Base-by-base conservation (phyloP, 176 grass and related monocot genomes). In the Carex scoparia region DNA sequence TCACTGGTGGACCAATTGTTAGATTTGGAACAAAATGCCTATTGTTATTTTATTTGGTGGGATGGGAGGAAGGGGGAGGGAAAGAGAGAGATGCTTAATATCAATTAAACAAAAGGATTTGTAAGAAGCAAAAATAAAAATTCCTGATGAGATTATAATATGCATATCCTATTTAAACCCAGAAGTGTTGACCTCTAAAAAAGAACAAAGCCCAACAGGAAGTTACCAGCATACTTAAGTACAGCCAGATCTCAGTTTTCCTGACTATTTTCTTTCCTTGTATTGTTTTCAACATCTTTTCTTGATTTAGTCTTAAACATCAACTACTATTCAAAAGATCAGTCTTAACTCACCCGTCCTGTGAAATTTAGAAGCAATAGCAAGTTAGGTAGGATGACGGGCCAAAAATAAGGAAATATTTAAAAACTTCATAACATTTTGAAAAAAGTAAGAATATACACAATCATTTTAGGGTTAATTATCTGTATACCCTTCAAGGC, bases 1-100 rank as follows among this genome's bases (percentile, higher is more conserved):
- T 95, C 59, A 99, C 93, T 10, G 91, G 91, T 80, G 93, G 81
- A 71, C 96, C 96, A 81, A 99, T 92, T 84, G 96, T 95, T 32
- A 99, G 87, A 86, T 99, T 99, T 59, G 96, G 91, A 79, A 99
- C 93, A 0, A 99, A 99, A 69, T 99, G 96, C 87, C 96, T 99
- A 86, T 76, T 79, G 59, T 44, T 81, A 49, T 35, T 56, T 18
- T 72, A 35, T 54, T 81, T 61, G 10, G 58, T 16, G 56, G 48
- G 48, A 51, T 63, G 15, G 12, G 28, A 81, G 27, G 56, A 46
- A 32, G 67, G 68, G 35, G 28, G 27, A 14, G 38, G 10, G 55
- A 51, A 28, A 23, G 78, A 81, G 78, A 61, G 55, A 64, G 79
- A 42, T 51, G 48, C 9, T 10, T 51, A 51, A 51, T 51, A 51